Percentiles rank a stretch among this genome's conserved stretches.
These are phyloP conservation scores for Trichaptum fuscoviolaceum DNA, from an alignment of 768 basidiomycete genomes.

Conservation along the genomic window DNA sequence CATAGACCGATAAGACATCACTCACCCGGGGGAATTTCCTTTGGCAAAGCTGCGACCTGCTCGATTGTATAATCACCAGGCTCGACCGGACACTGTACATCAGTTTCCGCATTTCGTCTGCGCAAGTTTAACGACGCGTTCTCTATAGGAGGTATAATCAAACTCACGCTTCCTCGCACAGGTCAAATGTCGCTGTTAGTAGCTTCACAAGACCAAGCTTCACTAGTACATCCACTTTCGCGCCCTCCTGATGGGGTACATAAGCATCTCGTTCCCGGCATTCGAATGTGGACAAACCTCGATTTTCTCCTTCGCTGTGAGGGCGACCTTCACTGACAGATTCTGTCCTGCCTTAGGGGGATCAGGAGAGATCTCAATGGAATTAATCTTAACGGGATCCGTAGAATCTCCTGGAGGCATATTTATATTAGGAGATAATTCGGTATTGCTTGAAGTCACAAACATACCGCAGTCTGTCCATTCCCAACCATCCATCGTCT, in stretches of 20 bases:
- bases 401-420: conserved; percentile 33
- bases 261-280: background rate
- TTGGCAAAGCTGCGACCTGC: conserved; percentile 84
- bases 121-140: conserved; percentile 4
- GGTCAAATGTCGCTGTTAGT: conserved; percentile 75
- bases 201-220: conserved; percentile 93
- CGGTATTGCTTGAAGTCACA: background rate
- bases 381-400: conserved; percentile 57
- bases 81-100: conserved; percentile 80
- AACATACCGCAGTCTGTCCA: conserved; percentile 75
- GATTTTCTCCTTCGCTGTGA: conserved; percentile 49
- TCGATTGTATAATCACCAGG: conserved; percentile 63
- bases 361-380: conserved; percentile 75
- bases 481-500: conserved; percentile 48
- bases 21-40: conserved; percentile 81
- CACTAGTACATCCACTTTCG: conserved; percentile 83
- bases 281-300: conserved; percentile 42
- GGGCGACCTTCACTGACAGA: conserved; percentile 80
- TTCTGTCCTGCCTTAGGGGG: conserved; percentile 86
- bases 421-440: conserved; percentile 9
- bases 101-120: conserved; percentile 71
- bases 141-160: conserved; percentile 4
- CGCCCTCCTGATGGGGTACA: conserved; percentile 62
- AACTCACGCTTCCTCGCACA: conserved; percentile 92
- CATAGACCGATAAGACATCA: conserved; percentile 8